phyloP scores from a whole-genome alignment of 305 asterid genomes.

The Withania somnifera region DNA sequence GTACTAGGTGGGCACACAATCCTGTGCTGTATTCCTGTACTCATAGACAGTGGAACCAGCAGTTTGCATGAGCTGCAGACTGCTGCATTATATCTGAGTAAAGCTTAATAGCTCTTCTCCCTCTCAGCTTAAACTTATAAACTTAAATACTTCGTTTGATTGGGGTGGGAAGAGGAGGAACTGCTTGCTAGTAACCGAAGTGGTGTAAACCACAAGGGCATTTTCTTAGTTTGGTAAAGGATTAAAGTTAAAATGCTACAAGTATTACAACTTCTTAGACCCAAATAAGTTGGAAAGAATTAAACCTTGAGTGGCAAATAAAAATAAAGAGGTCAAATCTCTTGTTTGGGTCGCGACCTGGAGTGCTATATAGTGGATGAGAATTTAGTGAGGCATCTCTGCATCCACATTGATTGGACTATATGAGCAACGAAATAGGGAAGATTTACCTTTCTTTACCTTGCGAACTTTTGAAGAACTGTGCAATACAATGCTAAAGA shows the following conservation, averaged over 20 bases:
- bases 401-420: neutral
- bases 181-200: neutral
- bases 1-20: neutral
- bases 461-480: neutral
- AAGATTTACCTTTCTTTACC: neutral
- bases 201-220: neutral
- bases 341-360: neutral
- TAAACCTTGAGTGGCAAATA: neutral
- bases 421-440: neutral
- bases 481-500: neutral
- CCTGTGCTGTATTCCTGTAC: neutral
- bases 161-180: neutral
- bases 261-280: neutral
- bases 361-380: neutral
- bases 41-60: neutral
- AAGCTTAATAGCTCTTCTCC: neutral
- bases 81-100: neutral
- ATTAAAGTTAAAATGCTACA: neutral
- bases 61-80: neutral
- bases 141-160: neutral
- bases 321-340: neutral
- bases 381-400: neutral
- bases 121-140: neutral
- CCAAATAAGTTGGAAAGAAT: neutral
- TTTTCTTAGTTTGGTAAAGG: neutral